Base-by-base conservation (phyloP, 1,284 basidiomycete genomes). In the Porogramme epimiltina region DNA sequence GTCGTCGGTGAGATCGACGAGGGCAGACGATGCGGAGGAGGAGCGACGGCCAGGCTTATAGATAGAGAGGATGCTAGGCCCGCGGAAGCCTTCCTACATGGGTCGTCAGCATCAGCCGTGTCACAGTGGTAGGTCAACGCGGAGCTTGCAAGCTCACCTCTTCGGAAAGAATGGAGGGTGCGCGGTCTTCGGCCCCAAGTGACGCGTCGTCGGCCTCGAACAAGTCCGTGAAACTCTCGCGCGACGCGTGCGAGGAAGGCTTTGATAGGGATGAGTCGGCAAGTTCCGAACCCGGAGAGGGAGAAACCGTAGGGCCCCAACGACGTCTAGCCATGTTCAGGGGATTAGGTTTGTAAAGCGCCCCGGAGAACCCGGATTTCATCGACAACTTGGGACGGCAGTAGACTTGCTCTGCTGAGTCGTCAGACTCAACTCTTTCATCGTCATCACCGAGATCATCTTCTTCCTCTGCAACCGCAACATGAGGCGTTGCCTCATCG, bases 281-380 rank as follows among this genome's bases (percentile, higher is more conserved):
- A 58, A 33, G 62, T 60, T 50, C 63, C 60, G 26, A 56, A 56
- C 63, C 65, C 8, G 37, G 59, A 20, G 38, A n/a, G 1, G 37
- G 23, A 19, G 44, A 31, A 22, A 37, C 8, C 9, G 42, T 58
- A 60, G 56, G 75, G 72, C 49, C 76, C 80, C 80, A 82, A 39
- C 80, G 75, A 47, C 77, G 75, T 52, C 71, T 73, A 11, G 81
- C 79, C 56, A 80, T 75, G 62, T 77, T 79, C 68, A 77, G 71
- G 15, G 81, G 80, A 39, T 77, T 76, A 20, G 81, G 81, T 54
- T 75, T 78, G 64, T 75, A 74, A 71, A 66, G 52, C 31, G 60
- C 48, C 24, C 60, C 56, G 39, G 64, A 42, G 53, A 60, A 55
- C 24, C 55, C 37, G 19, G 54, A 42, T 44, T 58, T 50, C 33